Percentiles rank a stretch among this genome's conserved stretches.
Evolutionary conservation across 441 rosid species (phyloP).

Genomic region (Omphalea diandra): DNA sequence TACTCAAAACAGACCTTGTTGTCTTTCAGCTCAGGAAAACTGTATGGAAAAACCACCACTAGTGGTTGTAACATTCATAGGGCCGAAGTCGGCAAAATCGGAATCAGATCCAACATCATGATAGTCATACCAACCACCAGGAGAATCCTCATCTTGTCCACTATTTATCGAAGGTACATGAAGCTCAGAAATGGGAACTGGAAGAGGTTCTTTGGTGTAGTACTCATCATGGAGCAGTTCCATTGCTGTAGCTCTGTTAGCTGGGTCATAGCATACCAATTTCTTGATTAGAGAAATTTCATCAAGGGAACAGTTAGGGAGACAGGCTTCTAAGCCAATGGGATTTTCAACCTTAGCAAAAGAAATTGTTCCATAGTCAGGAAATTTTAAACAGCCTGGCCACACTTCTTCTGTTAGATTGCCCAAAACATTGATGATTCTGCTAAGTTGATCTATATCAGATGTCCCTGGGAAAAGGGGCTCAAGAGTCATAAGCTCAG

Average conservation of each 20-base stretch:
- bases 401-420: constrained; percentile 75
- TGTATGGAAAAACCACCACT: constrained; percentile 58
- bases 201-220: constrained; percentile 73
- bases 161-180: constrained; percentile 55
- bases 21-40: constrained; percentile 44
- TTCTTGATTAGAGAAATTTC: constrained; percentile 62
- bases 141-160: constrained; percentile 63
- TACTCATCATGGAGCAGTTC: constrained; percentile 76
- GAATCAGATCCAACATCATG: constrained; percentile 66
- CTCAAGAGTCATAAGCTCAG: constrained; percentile 68
- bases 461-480: constrained; percentile 89
- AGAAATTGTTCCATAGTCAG: constrained; percentile 78
- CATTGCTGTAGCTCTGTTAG: constrained; percentile 65
- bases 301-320: constrained; percentile 45
- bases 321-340: constrained; percentile 55
- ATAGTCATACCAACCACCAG: constrained; percentile 50
- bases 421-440: constrained; percentile 66
- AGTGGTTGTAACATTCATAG: constrained; percentile 46
- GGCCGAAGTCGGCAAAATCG: constrained; percentile 66
- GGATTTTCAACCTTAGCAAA: constrained; percentile 74
- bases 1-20: constrained; percentile 6
- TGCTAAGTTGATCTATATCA: constrained; percentile 84
- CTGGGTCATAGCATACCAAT: constrained; percentile 79
- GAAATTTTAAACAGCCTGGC: constrained; percentile 70
- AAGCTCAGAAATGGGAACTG: constrained; percentile 67